Evolutionary conservation across 257 asterid genomes (phyloP).

Genomic region (Lantana camara): DNA sequence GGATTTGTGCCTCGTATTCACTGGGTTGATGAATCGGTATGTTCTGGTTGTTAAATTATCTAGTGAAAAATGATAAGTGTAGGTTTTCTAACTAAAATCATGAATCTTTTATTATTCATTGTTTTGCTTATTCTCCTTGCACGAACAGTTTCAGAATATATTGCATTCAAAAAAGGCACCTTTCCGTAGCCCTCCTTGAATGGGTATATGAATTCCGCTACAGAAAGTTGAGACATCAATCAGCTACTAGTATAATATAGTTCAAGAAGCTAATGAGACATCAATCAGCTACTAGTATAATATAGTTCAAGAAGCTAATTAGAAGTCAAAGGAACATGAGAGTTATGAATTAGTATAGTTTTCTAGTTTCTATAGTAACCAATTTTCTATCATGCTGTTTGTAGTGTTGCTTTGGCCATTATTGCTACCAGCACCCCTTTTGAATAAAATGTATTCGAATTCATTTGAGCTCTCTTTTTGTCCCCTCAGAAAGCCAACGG

Average conservation of each 20-base stretch:
- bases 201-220: background rate
- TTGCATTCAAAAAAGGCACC: background rate
- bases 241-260: too few relatives aligned
- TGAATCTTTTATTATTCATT: background rate
- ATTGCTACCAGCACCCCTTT: background rate
- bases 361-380: background rate
- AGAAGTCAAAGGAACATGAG: slow-evolving; percentile 15
- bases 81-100: slow-evolving; percentile 13
- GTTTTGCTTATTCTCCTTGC: too few relatives aligned
- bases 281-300: background rate
- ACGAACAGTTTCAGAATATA: background rate
- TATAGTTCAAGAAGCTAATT: background rate
- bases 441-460: slow-evolving; percentile 3
- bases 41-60: slow-evolving; percentile 20
- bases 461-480: background rate
- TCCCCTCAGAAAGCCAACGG: slow-evolving; percentile 51
- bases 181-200: background rate
- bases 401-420: background rate
- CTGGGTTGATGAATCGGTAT: slow-evolving; percentile 66
- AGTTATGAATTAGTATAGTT: background rate
- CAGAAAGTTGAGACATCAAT: slow-evolving; percentile 9
- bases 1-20: slow-evolving; percentile 93
- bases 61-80: background rate
- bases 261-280: too few relatives aligned
- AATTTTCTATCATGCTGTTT: background rate